Conservation (phyloP, 495 filamentous ascomycete species). For the Patellaria atrata region DNA sequence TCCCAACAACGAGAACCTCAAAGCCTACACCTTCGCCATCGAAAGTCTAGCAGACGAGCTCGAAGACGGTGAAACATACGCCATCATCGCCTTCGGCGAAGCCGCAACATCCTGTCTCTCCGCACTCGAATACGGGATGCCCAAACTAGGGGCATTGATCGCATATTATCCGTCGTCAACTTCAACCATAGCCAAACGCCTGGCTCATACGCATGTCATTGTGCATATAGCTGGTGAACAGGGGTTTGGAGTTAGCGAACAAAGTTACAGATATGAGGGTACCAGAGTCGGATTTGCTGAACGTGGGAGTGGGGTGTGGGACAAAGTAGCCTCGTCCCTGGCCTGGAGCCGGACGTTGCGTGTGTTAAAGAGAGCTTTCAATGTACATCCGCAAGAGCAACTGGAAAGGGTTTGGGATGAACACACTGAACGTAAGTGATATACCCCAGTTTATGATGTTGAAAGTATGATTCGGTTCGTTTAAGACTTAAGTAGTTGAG, state of each 20-base stretch:
- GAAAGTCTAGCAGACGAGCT: conserved; percentile 16
- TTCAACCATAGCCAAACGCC: conserved; percentile 35
- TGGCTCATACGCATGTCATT: conserved; percentile 33
- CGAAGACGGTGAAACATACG: conserved; percentile 24
- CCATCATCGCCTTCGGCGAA: conserved; percentile 31
- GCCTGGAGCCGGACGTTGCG: conserved; percentile 43
- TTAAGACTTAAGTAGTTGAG: conserved; percentile 3
- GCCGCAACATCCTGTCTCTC: conserved; percentile 44
- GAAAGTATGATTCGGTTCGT: neutral
- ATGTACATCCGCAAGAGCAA: conserved; percentile 23
- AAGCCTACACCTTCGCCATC: conserved; percentile 7
- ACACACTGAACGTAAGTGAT: conserved; percentile 15
- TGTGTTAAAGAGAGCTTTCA: conserved; percentile 23
- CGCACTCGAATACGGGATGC: conserved; percentile 36
- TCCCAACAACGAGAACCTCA: conserved; percentile 10
- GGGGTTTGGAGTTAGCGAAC: conserved; percentile 25
- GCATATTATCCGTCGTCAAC: conserved; percentile 47
- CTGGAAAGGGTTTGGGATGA: conserved; percentile 25
- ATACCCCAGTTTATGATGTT: neutral
- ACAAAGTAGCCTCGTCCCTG: conserved; percentile 36
- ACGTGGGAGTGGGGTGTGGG: conserved; percentile 34
- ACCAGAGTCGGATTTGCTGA: conserved; percentile 43
- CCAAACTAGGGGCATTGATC: conserved; percentile 36
- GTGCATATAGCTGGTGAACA: conserved; percentile 38
- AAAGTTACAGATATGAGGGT: conserved; percentile 11